Percentiles rank a stretch among this genome's conserved stretches.
Evolutionary conservation across 2,329 filamentous ascomycete genomes (phyloP).

Genomic region (Fusarium citri): DNA sequence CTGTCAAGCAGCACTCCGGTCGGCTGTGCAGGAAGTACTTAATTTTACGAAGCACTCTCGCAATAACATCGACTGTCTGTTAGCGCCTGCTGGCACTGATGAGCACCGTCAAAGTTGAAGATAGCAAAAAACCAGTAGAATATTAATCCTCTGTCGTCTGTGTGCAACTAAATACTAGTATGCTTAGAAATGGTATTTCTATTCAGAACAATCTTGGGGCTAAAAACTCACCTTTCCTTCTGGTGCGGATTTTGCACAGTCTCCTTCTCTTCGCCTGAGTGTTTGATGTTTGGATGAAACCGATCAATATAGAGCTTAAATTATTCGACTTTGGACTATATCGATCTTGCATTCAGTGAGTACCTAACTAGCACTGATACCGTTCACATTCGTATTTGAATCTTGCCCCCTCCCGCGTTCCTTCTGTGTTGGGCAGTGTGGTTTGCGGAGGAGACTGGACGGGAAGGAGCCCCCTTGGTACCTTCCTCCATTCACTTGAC

Average conservation of each 20-base stretch:
- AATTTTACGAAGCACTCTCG: background rate
- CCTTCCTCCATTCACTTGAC: slow-evolving; percentile 4
- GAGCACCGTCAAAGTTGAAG: background rate
- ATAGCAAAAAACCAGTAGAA: background rate
- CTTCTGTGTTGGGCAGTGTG: background rate
- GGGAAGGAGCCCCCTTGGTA: slow-evolving; percentile 22
- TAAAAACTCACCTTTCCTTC: background rate
- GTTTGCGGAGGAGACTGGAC: background rate
- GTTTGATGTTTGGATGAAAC: slow-evolving; percentile 1
- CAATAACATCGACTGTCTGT: too few species aligned
- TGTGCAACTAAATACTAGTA: background rate
- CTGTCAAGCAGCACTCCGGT: background rate
- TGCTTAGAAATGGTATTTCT: background rate
- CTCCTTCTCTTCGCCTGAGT: background rate
- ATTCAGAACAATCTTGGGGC: background rate
- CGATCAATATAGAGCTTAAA: slow-evolving; percentile 8
- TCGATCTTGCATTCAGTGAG: slow-evolving; percentile 3
- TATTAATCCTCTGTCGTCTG: background rate
- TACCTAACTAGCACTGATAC: background rate
- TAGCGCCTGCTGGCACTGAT: background rate
- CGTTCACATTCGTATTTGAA: background rate
- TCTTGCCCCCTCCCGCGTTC: background rate
- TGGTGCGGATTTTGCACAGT: background rate
- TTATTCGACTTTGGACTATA: slow-evolving; percentile 20
- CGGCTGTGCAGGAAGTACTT: background rate